Conservation (phyloP, 2,329 filamentous ascomycete genomes). For the Metarhizium album region DNA sequence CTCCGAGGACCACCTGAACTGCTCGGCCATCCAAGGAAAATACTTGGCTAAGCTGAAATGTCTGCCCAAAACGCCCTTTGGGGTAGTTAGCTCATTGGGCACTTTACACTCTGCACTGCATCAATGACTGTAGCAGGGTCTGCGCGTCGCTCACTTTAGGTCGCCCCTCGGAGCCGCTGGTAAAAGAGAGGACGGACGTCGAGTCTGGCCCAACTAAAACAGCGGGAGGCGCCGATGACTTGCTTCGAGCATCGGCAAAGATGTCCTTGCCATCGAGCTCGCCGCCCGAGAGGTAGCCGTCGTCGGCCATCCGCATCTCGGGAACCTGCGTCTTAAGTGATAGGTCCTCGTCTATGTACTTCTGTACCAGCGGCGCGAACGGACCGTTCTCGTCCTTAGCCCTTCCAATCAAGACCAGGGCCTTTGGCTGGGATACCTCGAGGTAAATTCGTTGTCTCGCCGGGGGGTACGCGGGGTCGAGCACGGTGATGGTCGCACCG, state of each 20-base stretch:
- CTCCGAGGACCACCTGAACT: slow-evolving; percentile 61
- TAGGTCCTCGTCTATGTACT: slow-evolving; percentile 64
- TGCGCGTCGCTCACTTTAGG: too few species aligned
- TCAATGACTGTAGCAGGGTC: neutral
- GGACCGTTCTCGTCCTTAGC: slow-evolving; percentile 45
- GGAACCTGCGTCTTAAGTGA: slow-evolving; percentile 65
- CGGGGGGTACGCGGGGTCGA: slow-evolving; percentile 51
- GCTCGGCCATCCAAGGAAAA: slow-evolving; percentile 87
- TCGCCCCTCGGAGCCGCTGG: slow-evolving; percentile 59
- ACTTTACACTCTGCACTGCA: slow-evolving; percentile 39
- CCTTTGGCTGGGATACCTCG: slow-evolving; percentile 63
- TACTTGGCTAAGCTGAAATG: slow-evolving; percentile 82
- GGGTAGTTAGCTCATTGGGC: too few species aligned
- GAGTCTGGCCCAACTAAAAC: slow-evolving; percentile 81
- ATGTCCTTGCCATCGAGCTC: slow-evolving; percentile 54
- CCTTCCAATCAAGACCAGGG: slow-evolving; percentile 29
- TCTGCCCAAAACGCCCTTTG: slow-evolving; percentile 80
- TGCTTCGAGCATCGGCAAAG: slow-evolving; percentile 42
- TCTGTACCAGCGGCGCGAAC: slow-evolving; percentile 35
- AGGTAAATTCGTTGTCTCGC: slow-evolving; percentile 47
- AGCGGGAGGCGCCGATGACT: slow-evolving; percentile 47
- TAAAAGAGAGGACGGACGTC: slow-evolving; percentile 64
- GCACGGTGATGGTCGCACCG: slow-evolving; percentile 51
- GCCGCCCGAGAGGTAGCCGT: slow-evolving; percentile 64
- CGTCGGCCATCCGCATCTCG: slow-evolving; percentile 57